These are phyloP conservation scores for Fusarium udum DNA, from an alignment of 2,329 filamentous ascomycete genomes.

Conservation along the genomic window DNA sequence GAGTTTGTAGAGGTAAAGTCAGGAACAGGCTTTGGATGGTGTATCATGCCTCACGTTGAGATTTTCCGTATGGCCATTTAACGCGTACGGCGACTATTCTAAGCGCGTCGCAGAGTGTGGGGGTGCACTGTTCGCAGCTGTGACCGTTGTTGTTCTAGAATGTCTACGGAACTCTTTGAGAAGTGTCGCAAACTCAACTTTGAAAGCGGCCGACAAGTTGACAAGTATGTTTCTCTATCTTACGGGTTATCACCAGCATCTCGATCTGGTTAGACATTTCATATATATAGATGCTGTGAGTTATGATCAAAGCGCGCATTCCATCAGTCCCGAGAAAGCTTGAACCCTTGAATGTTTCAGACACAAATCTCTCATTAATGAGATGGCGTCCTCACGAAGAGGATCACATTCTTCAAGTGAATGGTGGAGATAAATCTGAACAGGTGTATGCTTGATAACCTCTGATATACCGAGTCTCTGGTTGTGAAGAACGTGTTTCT, in stretches of 20 bases:
- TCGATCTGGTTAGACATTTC: neutral
- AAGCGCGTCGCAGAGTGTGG: slow-evolving; percentile 36
- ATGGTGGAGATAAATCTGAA: slow-evolving; percentile 30
- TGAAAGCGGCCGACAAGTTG: slow-evolving; percentile 14
- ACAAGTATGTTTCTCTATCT: slow-evolving; percentile 28
- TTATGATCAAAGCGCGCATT: slow-evolving; percentile 14
- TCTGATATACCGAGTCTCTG: neutral
- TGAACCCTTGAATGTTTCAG: slow-evolving; percentile 8
- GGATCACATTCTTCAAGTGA: slow-evolving; percentile 26
- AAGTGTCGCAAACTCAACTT: neutral
- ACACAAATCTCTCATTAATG: slow-evolving; percentile 23
- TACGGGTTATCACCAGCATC: slow-evolving; percentile 5
- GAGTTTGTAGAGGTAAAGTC: neutral
- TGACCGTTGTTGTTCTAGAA: slow-evolving; percentile 24
- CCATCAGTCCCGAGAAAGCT: neutral
- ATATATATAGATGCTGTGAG: neutral
- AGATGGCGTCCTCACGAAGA: slow-evolving; percentile 2
- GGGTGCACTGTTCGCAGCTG: slow-evolving; percentile 16
- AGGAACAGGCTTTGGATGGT: neutral
- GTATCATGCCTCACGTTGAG: neutral
- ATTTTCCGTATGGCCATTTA: slow-evolving; percentile 15
- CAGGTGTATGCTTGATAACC: neutral
- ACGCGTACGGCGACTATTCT: slow-evolving; percentile 31
- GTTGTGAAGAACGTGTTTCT: neutral
- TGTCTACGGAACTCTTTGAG: slow-evolving; percentile 9